Evolutionary conservation across 2,329 filamentous ascomycete genomes (phyloP), one percentile per base, ranked within the genome.

Genomic region (Trichoderma simmonsii): DNA sequence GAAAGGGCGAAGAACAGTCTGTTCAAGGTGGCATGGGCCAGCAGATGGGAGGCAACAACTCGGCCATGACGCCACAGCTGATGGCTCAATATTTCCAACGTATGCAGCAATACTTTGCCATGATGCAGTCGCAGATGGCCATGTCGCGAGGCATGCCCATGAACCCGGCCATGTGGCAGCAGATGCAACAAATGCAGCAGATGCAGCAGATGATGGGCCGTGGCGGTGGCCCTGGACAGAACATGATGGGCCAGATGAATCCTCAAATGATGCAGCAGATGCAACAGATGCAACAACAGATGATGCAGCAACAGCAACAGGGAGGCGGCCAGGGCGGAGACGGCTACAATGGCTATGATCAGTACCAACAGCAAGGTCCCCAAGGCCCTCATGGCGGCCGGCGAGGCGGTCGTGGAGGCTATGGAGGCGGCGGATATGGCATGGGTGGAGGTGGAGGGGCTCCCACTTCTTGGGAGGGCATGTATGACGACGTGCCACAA

Each of bases 71-170:
- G 24, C 95, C 95, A 0, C 94, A 97, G 78, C 91, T 97, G 86
- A 98, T 98, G 94, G 96, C 96, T 3, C 95, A 98, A 81, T 98
- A 98, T 83, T 97, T 96, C 90, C 94, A 97, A 81, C 90, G 95
- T 62, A 98, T 99, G 95, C 96, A 99, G 82, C 93, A 97, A 80
- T 97, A 97, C 83, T 97, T 98, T 82, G 87, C 91, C 71, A 91
- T 97, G 88, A 96, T 97, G 93, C 94, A 97, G 82, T 93, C 95
- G 78, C 92, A 96, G 80, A 93, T 97, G 88, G 92, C 91, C 63
- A 95, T 95, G 90, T 94, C 89, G 86, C 85, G 91, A 77, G 84
- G 89, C 79, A 91, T 92, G 84, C 85, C 83, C 79, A 89, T 91
- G 88, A 95, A 93, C 81, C 91, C 92, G 48, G 88, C 89, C 57